Conservation (phyloP, 441 rosid species). For the Pelargonium australe region DNA sequence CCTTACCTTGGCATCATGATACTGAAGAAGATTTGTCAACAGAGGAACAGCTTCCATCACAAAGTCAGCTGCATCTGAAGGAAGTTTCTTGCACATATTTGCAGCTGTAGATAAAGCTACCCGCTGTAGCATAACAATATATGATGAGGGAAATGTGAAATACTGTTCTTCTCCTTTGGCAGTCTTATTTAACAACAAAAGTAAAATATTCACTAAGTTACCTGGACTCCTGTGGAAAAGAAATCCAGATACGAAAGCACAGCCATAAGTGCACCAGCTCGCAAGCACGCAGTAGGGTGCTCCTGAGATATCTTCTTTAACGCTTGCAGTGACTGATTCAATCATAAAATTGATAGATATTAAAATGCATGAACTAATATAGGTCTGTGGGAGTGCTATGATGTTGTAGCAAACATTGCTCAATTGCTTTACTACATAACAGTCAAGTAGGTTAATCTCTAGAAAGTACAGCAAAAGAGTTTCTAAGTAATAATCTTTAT, state of each 20-base stretch:
- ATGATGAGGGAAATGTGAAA: conserved; percentile 8
- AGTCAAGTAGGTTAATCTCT: too few relatives aligned
- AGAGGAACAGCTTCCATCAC: conserved; percentile 39
- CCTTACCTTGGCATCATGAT: conserved; percentile 35
- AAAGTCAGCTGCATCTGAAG: conserved; percentile 41
- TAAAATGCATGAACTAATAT: conserved; percentile 7
- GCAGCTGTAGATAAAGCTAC: conserved; percentile 30
- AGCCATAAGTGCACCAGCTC: conserved; percentile 29
- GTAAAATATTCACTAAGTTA: conserved; percentile 18
- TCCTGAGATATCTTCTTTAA: conserved; percentile 90
- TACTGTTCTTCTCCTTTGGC: background rate
- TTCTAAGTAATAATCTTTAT: too few relatives aligned
- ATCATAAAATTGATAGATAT: conserved; percentile 19
- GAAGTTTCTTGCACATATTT: conserved; percentile 27
- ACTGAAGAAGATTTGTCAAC: conserved; percentile 28
- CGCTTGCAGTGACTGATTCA: conserved; percentile 86
- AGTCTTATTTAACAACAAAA: conserved; percentile 5
- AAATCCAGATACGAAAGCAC: conserved; percentile 26
- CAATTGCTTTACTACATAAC: background rate
- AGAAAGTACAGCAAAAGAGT: too few relatives aligned
- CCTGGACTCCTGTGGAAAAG: conserved; percentile 99
- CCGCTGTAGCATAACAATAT: conserved; percentile 22
- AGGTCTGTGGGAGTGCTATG: background rate
- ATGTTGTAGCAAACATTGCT: background rate
- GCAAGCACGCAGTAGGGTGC: conserved; percentile 27